Conservation (phyloP, 1,139 yeast genomes). For the Schwanniomyces etchellsii region DNA sequence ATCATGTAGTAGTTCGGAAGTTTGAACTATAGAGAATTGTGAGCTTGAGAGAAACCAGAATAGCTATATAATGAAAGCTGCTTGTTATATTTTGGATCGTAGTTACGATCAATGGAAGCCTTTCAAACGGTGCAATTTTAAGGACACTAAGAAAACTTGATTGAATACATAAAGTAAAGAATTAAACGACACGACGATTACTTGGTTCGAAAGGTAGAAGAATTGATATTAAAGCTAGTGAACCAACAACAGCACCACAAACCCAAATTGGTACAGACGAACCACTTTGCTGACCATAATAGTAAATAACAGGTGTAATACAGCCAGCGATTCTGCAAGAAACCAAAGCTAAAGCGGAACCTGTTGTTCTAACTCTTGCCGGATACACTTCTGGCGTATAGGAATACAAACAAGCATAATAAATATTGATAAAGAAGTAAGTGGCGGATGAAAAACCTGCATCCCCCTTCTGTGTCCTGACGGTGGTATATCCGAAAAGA, state of each 20-base stretch:
- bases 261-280: slow-evolving; percentile 52
- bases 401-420: slow-evolving; percentile 52
- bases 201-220: slow-evolving; percentile 46
- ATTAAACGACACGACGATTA: background rate
- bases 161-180: background rate
- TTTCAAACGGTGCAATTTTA: too few relatives aligned
- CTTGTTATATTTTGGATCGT: too few relatives aligned
- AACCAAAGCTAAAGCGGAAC: slow-evolving; percentile 47
- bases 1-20: too few relatives aligned
- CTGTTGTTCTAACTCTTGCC: slow-evolving; percentile 50
- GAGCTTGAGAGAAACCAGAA: too few relatives aligned
- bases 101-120: too few relatives aligned
- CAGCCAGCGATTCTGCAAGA: slow-evolving; percentile 42
- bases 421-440: slow-evolving; percentile 44
- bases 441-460: slow-evolving; percentile 50
- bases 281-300: slow-evolving; percentile 34
- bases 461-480: slow-evolving; percentile 43
- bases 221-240: slow-evolving; percentile 35
- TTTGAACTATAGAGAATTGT: too few relatives aligned
- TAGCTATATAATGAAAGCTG: too few relatives aligned
- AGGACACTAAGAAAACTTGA: background rate
- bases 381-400: slow-evolving; percentile 59
- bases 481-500: slow-evolving; percentile 52
- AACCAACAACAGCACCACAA: slow-evolving; percentile 51
- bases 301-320: slow-evolving; percentile 48